phyloP scores from a whole-genome alignment of 345 rosid species.

The Euphorbia tirucalli region DNA sequence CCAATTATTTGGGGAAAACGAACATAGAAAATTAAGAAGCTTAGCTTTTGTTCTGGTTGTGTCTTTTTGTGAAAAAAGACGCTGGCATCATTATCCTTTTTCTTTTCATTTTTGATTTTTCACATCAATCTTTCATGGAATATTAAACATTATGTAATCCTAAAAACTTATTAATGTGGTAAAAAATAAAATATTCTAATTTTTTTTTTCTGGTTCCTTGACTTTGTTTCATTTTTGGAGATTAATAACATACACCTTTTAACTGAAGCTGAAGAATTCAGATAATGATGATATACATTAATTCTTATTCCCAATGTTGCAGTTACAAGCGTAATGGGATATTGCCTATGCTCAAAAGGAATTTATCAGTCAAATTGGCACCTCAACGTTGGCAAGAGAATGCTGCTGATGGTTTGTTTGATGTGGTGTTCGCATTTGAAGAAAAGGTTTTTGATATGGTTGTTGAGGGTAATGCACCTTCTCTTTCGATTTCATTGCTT shows the following conservation, averaged over 20 bases:
- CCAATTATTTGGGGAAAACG: not conserved
- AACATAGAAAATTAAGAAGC: not conserved
- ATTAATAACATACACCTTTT: not conserved
- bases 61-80: too few relatives aligned
- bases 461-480: conserved; percentile 54
- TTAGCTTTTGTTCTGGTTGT: too few relatives aligned
- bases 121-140: not conserved
- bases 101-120: not conserved
- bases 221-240: not conserved
- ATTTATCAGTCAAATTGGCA: conserved; percentile 64
- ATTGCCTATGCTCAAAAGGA: conserved; percentile 92
- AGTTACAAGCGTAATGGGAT: conserved; percentile 96
- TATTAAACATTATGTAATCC: not conserved
- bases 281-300: not conserved
- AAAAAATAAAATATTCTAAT: too few relatives aligned
- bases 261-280: not conserved
- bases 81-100: too few relatives aligned
- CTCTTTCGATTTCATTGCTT: not conserved
- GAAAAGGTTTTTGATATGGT: conserved; percentile 92
- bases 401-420: conserved; percentile 80
- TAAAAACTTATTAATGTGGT: not conserved
- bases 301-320: conserved; percentile 4
- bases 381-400: conserved; percentile 98
- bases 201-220: not conserved
- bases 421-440: conserved; percentile 78